A percentile compares a stretch with the other conserved stretches of the same genome.
phyloP scores from a whole-genome alignment of 208 protist species.

The Leptomonas pyrrhocoris region DNA sequence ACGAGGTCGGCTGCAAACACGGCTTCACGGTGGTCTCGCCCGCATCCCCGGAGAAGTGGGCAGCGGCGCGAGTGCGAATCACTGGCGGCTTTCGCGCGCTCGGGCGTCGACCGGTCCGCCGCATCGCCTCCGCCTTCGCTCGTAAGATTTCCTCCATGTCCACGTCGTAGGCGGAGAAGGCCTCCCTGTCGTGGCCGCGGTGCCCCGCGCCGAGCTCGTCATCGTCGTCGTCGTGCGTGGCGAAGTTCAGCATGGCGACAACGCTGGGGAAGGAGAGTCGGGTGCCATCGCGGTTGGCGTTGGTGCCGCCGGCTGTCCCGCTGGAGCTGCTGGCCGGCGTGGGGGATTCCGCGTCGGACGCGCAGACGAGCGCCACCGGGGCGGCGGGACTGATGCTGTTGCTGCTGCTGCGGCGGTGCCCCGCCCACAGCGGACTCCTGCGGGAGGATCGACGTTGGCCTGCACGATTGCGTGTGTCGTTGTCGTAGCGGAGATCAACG shows the following conservation, averaged over 20 bases:
- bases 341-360: background rate
- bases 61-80: conserved; percentile 5
- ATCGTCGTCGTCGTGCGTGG: conserved; percentile 4
- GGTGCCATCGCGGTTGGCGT: background rate
- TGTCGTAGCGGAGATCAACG: background rate
- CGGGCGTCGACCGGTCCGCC: conserved; percentile 9
- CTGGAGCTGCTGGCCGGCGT: conserved; percentile 2
- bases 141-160: conserved; percentile 13
- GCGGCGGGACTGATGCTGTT: background rate
- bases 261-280: conserved; percentile 14
- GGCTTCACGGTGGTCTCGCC: background rate
- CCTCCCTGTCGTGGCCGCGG: background rate
- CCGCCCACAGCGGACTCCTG: conserved; percentile 7
- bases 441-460: background rate
- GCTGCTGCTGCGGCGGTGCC: background rate
- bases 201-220: background rate
- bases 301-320: background rate
- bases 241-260: conserved; percentile 2
- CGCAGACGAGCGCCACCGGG: background rate
- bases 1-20: conserved; percentile 16
- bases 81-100: background rate
- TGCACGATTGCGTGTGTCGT: background rate
- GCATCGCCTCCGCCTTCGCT: conserved; percentile 12
- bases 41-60: background rate
- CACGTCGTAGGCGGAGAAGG: conserved; percentile 6